Conservation (phyloP, 1,284 basidiomycete genomes). For the Wallemia ichthyophaga region DNA sequence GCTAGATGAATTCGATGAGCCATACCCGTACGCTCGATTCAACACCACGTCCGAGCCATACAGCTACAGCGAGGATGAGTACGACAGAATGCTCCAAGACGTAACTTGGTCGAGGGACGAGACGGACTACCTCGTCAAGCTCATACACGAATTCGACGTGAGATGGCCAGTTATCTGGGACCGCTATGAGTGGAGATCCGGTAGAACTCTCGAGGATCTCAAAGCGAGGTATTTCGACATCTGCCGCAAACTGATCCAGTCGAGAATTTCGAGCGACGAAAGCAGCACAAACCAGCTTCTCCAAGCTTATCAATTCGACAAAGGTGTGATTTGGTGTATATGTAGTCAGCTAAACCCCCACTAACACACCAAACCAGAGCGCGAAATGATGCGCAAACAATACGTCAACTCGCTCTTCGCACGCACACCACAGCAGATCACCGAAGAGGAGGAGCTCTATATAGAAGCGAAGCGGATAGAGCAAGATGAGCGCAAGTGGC, state of each 20-base stretch:
- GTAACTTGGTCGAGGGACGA: conserved; percentile 74
- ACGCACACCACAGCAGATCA: conserved; percentile 60
- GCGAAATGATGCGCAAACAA: conserved; percentile 63
- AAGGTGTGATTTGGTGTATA: conserved; percentile 22
- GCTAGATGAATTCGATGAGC: neutral
- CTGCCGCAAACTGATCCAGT: conserved; percentile 59
- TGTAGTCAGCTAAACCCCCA: too few relatives aligned
- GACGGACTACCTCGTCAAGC: conserved; percentile 66
- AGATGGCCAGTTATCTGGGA: conserved; percentile 77
- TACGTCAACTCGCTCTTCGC: conserved; percentile 61
- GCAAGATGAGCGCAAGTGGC: conserved; percentile 67
- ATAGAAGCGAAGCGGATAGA: conserved; percentile 79
- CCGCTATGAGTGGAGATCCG: conserved; percentile 35
- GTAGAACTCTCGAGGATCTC: conserved; percentile 32
- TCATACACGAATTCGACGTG: conserved; percentile 55
- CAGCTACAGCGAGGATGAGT: conserved; percentile 73
- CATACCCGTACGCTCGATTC: conserved; percentile 18
- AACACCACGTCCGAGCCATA: conserved; percentile 37
- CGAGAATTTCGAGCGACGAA: conserved; percentile 47
- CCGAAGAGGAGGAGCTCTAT: conserved; percentile 85
- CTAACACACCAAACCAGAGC: too few relatives aligned
- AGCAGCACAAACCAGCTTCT: conserved; percentile 32
- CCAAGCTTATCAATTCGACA: conserved; percentile 50
- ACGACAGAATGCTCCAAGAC: conserved; percentile 45
- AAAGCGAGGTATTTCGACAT: conserved; percentile 86